phyloP scores from a whole-genome alignment of 2,329 filamentous ascomycete genomes.

The Pseudogymnoascus sp. region DNA sequence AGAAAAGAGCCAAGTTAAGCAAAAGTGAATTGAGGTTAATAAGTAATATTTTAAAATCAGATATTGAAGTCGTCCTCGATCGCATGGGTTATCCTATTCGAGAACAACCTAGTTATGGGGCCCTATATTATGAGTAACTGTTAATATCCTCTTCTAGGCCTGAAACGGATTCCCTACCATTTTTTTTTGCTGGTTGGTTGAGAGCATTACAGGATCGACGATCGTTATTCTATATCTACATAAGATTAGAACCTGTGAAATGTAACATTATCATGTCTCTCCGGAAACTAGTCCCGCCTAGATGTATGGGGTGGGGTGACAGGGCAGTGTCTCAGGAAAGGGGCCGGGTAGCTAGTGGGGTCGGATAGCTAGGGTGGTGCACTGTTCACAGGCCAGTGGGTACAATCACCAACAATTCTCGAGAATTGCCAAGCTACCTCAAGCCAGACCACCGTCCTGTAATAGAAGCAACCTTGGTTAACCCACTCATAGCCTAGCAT shows the following conservation, averaged over 20 bases:
- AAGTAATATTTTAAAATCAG: not conserved
- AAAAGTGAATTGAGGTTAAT: not conserved
- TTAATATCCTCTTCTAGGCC: not conserved
- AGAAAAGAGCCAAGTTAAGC: not conserved
- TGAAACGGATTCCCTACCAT: not conserved
- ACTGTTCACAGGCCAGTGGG: not conserved
- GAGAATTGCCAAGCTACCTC: not conserved
- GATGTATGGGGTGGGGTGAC: not conserved
- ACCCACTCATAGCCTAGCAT: not conserved
- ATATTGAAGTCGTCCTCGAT: not conserved
- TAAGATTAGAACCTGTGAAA: not conserved
- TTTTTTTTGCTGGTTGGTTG: not conserved
- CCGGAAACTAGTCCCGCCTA: not conserved
- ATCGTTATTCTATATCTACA: not conserved
- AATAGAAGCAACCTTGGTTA: not conserved
- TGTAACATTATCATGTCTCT: not conserved
- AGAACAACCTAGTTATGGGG: not conserved
- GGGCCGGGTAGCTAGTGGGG: not conserved
- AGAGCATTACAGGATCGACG: not conserved
- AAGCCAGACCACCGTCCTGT: not conserved
- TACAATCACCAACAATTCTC: not conserved
- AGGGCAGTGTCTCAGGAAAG: not conserved
- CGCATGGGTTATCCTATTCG: not conserved
- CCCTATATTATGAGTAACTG: not conserved
- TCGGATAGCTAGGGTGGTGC: not conserved